phyloP scores from a whole-genome alignment of 2,329 filamentous ascomycete genomes.

The Didymella lethalis region DNA sequence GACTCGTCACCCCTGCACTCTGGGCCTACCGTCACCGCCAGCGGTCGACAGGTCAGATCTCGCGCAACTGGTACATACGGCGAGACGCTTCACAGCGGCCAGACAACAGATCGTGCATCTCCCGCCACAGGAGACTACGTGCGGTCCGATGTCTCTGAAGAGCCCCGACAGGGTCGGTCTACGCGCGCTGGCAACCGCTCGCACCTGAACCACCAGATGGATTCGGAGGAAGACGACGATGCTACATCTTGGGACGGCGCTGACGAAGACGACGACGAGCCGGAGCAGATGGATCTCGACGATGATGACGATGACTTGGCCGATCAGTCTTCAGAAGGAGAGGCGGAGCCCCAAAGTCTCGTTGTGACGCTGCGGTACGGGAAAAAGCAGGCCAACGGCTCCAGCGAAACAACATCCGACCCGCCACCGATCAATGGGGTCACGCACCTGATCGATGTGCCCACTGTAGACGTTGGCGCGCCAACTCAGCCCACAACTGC shows the following conservation, averaged over 20 bases:
- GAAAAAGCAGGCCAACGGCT: slow-evolving; percentile 22
- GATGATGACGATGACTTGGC: slow-evolving; percentile 60
- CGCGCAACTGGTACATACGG: slow-evolving; percentile 69
- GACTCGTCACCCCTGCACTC: slow-evolving; percentile 74
- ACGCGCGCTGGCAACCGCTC: slow-evolving; percentile 46
- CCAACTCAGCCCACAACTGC: slow-evolving; percentile 4
- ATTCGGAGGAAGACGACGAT: slow-evolving; percentile 73
- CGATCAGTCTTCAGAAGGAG: slow-evolving; percentile 51
- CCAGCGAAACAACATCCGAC: slow-evolving; percentile 1
- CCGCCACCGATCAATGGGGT: neutral
- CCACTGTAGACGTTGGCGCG: slow-evolving; percentile 1
- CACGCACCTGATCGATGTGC: neutral
- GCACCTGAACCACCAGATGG: slow-evolving; percentile 50
- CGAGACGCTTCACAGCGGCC: slow-evolving; percentile 66
- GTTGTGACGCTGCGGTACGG: slow-evolving; percentile 72
- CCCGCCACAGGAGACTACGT: slow-evolving; percentile 55
- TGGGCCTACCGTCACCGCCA: slow-evolving; percentile 76
- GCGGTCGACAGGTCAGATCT: slow-evolving; percentile 82
- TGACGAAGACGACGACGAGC: slow-evolving; percentile 63
- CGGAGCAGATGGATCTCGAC: slow-evolving; percentile 70
- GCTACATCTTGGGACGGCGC: slow-evolving; percentile 72
- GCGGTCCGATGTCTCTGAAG: slow-evolving; percentile 56
- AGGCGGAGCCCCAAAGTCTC: slow-evolving; percentile 60
- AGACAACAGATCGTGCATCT: slow-evolving; percentile 53
- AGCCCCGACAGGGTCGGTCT: slow-evolving; percentile 57